Conservation (phyloP, 306 rosid genomes). For the Fragaria ananassa region DNA sequence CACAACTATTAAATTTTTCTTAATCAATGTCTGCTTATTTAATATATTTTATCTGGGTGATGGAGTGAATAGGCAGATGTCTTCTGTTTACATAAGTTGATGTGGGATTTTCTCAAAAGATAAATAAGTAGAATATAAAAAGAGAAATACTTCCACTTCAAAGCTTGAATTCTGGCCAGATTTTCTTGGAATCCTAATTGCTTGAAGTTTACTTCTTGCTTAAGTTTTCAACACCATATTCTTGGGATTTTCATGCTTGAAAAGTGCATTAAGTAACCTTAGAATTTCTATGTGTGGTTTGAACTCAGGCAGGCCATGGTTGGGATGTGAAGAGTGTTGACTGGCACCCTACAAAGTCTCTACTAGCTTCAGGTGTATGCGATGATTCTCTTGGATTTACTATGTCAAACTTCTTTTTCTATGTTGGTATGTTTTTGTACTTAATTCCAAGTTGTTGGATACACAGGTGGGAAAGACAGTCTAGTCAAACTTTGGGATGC, state of each 20-base stretch:
- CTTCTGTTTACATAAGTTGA: neutral
- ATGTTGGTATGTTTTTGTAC: slow-evolving; percentile 8
- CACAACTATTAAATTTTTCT: neutral
- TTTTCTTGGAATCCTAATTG: slow-evolving; percentile 12
- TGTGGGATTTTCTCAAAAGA: neutral
- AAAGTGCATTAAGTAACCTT: slow-evolving; percentile 41
- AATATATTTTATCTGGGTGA: neutral
- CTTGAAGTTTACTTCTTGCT: slow-evolving; percentile 2
- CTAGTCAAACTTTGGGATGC: slow-evolving; percentile 99
- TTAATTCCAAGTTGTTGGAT: slow-evolving; percentile 25
- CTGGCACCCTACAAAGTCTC: slow-evolving; percentile 97
- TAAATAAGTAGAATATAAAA: neutral
- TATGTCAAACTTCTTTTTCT: slow-evolving; percentile 15
- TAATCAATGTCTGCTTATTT: neutral
- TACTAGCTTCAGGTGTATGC: slow-evolving; percentile 79
- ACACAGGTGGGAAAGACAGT: slow-evolving; percentile 88
- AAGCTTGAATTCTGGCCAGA: neutral
- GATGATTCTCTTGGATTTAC: slow-evolving; percentile 24
- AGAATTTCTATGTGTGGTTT: slow-evolving; percentile 46
- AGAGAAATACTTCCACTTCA: neutral
- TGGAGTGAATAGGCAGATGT: neutral
- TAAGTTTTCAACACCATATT: neutral
- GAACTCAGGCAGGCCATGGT: slow-evolving; percentile 99
- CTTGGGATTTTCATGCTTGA: slow-evolving; percentile 6
- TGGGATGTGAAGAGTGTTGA: slow-evolving; percentile 99